Conservation (phyloP, 108 stramenopile species). For the Cyclostephanos tholiformis region DNA sequence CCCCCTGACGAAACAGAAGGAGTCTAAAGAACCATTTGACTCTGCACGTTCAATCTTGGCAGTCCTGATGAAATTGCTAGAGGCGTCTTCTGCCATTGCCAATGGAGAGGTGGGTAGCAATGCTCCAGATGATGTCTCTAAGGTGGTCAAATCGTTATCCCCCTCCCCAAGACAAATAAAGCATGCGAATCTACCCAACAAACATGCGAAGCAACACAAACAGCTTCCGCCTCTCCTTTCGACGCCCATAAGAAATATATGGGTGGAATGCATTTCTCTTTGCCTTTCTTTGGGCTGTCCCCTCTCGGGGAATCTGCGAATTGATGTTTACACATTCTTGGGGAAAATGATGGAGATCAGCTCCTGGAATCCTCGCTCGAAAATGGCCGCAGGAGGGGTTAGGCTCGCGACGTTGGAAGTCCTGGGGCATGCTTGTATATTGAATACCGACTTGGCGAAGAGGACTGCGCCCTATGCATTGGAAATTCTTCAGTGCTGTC, state of each 20-base stretch:
- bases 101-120: slow-evolving; percentile 18
- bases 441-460: slow-evolving; percentile 52
- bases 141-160: slow-evolving; percentile 3
- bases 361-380: slow-evolving; percentile 69
- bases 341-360: slow-evolving; percentile 76
- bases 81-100: slow-evolving; percentile 59
- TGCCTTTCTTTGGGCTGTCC: slow-evolving; percentile 71
- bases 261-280: slow-evolving; percentile 82
- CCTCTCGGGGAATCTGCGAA: slow-evolving; percentile 66
- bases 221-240: slow-evolving; percentile 71
- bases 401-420: slow-evolving; percentile 77
- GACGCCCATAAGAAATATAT: slow-evolving; percentile 68
- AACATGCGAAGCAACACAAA: slow-evolving; percentile 38
- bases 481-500: slow-evolving; percentile 70
- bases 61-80: slow-evolving; percentile 81
- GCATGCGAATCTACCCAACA: slow-evolving; percentile 13
- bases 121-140: slow-evolving; percentile 9
- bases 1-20: slow-evolving; percentile 1
- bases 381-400: slow-evolving; percentile 74
- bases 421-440: slow-evolving; percentile 51
- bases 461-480: slow-evolving; percentile 69
- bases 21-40: slow-evolving; percentile 48
- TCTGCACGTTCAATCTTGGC: slow-evolving; percentile 83
- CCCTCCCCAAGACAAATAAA: slow-evolving; percentile 15
- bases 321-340: slow-evolving; percentile 64